phyloP scores from a whole-genome alignment of 192 early-diverging fungal genomes.

The Gryganskiella cystojenkinii region DNA sequence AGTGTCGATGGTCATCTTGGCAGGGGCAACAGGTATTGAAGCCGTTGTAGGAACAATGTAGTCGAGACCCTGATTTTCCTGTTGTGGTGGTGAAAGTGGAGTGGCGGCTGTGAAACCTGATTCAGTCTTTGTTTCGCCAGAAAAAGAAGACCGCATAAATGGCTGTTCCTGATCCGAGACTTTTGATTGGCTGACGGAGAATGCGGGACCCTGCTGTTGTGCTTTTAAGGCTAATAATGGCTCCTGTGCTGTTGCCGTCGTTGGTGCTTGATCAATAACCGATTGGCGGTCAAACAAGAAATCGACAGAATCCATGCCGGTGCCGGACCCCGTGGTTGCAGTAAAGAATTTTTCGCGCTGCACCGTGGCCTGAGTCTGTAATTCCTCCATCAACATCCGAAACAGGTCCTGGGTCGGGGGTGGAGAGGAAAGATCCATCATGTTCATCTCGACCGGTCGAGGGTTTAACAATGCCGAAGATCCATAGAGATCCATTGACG shows the following conservation, averaged over 20 bases:
- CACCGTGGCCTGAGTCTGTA: slow-evolving; percentile 30
- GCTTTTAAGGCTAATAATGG: not conserved
- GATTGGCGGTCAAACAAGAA: slow-evolving; percentile 34
- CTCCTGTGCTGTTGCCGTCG: slow-evolving; percentile 12
- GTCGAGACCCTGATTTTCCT: not conserved
- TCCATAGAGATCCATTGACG: slow-evolving; percentile 38
- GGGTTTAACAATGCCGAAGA: too few relatives aligned
- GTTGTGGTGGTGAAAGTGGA: not conserved
- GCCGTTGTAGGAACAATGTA: not conserved
- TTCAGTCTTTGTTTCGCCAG: too few relatives aligned
- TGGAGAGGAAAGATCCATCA: too few relatives aligned
- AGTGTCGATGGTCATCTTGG: not conserved
- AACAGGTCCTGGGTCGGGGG: slow-evolving; percentile 43
- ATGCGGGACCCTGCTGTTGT: slow-evolving; percentile 9
- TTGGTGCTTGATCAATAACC: too few relatives aligned
- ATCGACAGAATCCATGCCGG: slow-evolving; percentile 39
- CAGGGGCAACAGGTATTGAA: not conserved
- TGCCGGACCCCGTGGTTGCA: slow-evolving; percentile 18
- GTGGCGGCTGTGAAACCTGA: too few relatives aligned
- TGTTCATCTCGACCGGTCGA: not conserved
- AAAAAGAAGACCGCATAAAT: too few relatives aligned
- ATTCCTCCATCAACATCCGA: slow-evolving; percentile 39
- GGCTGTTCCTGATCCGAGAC: too few relatives aligned
- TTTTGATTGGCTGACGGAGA: too few relatives aligned
- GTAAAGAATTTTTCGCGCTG: slow-evolving; percentile 49